A percentile compares a stretch with the other conserved stretches of the same genome.
These are phyloP conservation scores for Pichia norvegensis DNA, from an alignment of 1,139 yeast species.

Conservation along the genomic window DNA sequence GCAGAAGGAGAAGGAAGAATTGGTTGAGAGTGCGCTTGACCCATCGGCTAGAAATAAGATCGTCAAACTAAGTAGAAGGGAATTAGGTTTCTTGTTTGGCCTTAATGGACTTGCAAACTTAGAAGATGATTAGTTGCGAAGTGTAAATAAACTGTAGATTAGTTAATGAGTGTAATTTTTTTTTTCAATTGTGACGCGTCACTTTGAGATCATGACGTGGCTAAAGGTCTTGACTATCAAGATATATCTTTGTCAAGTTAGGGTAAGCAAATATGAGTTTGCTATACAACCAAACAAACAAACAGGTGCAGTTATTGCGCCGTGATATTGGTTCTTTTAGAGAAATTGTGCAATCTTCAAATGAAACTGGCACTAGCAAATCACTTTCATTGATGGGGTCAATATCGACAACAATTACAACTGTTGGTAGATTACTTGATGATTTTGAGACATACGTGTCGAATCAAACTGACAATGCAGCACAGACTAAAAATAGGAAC, in stretches of 20 bases:
- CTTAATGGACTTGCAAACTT: constrained; percentile 34
- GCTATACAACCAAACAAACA: constrained; percentile 79
- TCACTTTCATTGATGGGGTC: constrained; percentile 69
- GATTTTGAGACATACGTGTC: constrained; percentile 64
- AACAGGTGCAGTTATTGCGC: constrained; percentile 68
- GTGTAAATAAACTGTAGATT: background rate
- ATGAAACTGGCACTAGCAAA: constrained; percentile 32
- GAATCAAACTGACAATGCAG: constrained; percentile 51
- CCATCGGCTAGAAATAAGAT: constrained; percentile 62
- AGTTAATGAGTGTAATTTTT: no score
- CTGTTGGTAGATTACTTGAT: constrained; percentile 65
- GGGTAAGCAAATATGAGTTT: constrained; percentile 58
- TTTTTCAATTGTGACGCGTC: no score
- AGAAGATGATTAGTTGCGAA: constrained; percentile 17
- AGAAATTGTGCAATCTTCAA: constrained; percentile 39
- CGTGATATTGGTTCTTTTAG: constrained; percentile 66
- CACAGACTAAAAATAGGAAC: constrained; percentile 53
- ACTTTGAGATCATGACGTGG: no score
- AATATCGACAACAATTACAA: constrained; percentile 72
- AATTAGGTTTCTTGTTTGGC: constrained; percentile 75
- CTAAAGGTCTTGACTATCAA: no score
- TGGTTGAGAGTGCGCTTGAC: constrained; percentile 78
- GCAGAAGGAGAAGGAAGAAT: constrained; percentile 63
- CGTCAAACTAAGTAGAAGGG: constrained; percentile 58
- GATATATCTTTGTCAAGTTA: no score